Evolutionary conservation across 2,329 filamentous ascomycete species (phyloP).

Genomic region (Diplodia seriata): DNA sequence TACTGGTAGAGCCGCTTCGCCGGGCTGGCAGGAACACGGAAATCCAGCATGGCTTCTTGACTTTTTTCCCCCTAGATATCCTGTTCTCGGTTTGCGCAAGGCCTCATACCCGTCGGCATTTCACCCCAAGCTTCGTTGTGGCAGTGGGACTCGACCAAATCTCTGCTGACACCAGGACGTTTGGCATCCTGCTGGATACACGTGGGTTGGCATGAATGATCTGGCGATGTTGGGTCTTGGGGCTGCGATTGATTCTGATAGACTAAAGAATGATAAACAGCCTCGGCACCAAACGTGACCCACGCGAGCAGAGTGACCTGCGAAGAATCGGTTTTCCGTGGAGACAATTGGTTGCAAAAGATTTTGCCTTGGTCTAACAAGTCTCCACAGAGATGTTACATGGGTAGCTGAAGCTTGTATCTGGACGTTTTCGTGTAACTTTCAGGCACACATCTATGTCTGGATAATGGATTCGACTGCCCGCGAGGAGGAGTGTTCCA

Average conservation of each 20-base stretch:
- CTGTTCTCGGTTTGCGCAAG: neutral
- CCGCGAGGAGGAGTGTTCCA: neutral
- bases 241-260: neutral
- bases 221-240: neutral
- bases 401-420: neutral
- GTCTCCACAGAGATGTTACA: neutral
- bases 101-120: neutral
- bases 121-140: neutral
- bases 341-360: neutral
- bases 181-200: neutral
- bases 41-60: neutral
- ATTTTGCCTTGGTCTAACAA: neutral
- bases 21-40: slow-evolving; percentile 1
- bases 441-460: neutral
- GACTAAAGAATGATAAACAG: slow-evolving; percentile 13
- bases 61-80: neutral
- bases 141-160: neutral
- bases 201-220: neutral
- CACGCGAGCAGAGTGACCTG: neutral
- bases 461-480: neutral
- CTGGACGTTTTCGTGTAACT: neutral
- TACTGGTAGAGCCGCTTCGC: slow-evolving; percentile 2
- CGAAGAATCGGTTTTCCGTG: neutral
- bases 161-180: neutral
- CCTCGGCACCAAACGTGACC: slow-evolving; percentile 11